Percentiles rank a stretch among this genome's conserved stretches.
Conservation (phyloP, 768 basidiomycete species). For the Podaxis sp. region DNA sequence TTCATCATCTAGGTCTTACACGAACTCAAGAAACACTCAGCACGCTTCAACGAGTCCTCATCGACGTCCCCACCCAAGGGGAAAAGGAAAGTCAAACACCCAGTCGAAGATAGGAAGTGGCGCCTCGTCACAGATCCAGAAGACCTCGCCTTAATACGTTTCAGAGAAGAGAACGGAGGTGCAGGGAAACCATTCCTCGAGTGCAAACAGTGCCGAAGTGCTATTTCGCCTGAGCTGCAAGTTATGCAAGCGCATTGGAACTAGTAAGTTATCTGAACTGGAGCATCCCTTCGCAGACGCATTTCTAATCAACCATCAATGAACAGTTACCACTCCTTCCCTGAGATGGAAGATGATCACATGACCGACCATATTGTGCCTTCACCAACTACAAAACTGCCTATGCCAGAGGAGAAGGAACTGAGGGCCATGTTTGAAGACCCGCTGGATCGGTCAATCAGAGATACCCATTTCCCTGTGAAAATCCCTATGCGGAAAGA, state of each 20-base stretch:
- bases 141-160: not conserved
- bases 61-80: not conserved
- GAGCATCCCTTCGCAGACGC: not conserved
- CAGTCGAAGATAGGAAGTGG: constrained; percentile 7
- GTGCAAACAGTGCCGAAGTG: not conserved
- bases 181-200: not conserved
- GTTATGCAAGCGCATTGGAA: not conserved
- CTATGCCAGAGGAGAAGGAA: not conserved
- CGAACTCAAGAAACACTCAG: constrained; percentile 21
- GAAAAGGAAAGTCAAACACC: constrained; percentile 5
- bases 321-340: not conserved
- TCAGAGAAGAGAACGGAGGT: not conserved
- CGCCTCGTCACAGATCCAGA: not conserved
- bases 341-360: not conserved
- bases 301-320: not conserved
- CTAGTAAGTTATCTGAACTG: not conserved
- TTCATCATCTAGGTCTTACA: constrained; percentile 20
- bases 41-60: constrained; percentile 5
- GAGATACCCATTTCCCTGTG: not conserved
- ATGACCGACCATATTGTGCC: not conserved
- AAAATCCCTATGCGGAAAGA: not conserved
- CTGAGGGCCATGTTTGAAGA: not conserved
- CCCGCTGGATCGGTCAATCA: constrained; percentile 1
- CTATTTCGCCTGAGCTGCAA: not conserved
- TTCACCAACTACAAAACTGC: not conserved